A percentile compares a stretch with the other conserved stretches of the same genome.
Conservation (phyloP, 441 rosid genomes). For the Populus trichocarpa region DNA sequence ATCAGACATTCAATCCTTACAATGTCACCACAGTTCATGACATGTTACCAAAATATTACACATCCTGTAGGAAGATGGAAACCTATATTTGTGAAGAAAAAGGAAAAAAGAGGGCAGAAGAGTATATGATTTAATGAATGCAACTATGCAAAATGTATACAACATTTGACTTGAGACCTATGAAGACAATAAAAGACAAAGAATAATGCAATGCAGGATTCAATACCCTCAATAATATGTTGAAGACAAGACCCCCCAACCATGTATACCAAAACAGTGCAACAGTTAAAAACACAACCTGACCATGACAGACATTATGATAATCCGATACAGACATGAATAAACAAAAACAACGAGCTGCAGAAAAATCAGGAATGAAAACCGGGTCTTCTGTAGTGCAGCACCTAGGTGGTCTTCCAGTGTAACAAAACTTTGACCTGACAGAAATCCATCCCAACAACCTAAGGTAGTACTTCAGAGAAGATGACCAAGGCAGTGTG, state of each 20-base stretch:
- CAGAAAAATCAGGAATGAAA: slow-evolving; percentile 7
- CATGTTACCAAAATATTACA: slow-evolving; percentile 16
- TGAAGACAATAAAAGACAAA: slow-evolving; percentile 1
- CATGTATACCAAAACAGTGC: slow-evolving; percentile 14
- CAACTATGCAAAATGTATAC: slow-evolving; percentile 16
- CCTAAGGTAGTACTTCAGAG: slow-evolving; percentile 5
- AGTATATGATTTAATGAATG: slow-evolving; percentile 28
- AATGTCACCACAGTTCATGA: slow-evolving; percentile 13
- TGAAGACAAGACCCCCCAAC: slow-evolving; percentile 18
- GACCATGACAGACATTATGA: slow-evolving; percentile 20
- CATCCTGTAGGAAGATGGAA: not conserved
- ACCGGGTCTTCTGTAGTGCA: slow-evolving; percentile 15
- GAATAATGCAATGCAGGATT: slow-evolving; percentile 32
- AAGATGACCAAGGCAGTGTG: not conserved
- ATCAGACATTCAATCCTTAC: slow-evolving; percentile 8
- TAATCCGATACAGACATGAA: slow-evolving; percentile 20
- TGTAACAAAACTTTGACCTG: slow-evolving; percentile 9
- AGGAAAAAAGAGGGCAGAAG: not conserved
- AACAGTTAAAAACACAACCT: slow-evolving; percentile 13
- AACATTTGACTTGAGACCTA: slow-evolving; percentile 19
- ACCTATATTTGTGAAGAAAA: slow-evolving; percentile 11
- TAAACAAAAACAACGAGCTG: not conserved
- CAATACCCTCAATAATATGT: slow-evolving; percentile 25
- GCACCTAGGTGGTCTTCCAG: slow-evolving; percentile 21
- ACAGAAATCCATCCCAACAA: slow-evolving; percentile 17